A percentile compares a stretch with the other conserved stretches of the same genome.
Conservation (phyloP, 2,329 filamentous ascomycete genomes). For the Penicillium polonicum region DNA sequence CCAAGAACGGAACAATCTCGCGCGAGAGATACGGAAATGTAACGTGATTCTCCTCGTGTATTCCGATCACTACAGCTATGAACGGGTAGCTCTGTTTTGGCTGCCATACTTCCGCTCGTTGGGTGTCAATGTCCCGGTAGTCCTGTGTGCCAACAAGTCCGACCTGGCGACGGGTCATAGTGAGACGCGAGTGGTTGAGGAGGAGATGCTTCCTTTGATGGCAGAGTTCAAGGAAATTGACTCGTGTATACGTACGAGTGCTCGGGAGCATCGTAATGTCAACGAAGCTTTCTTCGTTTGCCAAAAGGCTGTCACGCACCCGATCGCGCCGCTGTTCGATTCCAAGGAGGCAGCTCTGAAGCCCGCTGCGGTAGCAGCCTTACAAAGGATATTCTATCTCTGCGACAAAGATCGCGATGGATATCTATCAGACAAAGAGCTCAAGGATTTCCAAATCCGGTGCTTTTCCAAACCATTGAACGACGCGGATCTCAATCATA, state of each 20-base stretch:
- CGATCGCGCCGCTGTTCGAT: constrained; percentile 93
- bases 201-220: constrained; percentile 98
- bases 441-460: constrained; percentile 84
- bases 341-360: constrained; percentile 89
- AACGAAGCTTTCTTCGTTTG: constrained; percentile 97
- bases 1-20: constrained; percentile 83
- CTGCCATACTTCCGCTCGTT: constrained; percentile 96
- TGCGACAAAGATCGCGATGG: constrained; percentile 97
- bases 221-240: constrained; percentile 98
- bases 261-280: constrained; percentile 86
- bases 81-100: constrained; percentile 95
- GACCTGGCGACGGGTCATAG: constrained; percentile 74
- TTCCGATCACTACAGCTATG: constrained; percentile 98
- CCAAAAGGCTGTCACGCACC: constrained; percentile 96
- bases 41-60: constrained; percentile 97
- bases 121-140: constrained; percentile 97
- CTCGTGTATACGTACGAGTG: constrained; percentile 92
- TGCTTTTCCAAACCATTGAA: constrained; percentile 88
- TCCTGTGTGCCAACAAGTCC: constrained; percentile 96
- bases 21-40: constrained; percentile 92
- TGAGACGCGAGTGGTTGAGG: constrained; percentile 82
- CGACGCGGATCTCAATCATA: constrained; percentile 79
- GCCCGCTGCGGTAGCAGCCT: constrained; percentile 79
- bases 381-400: constrained; percentile 90
- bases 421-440: constrained; percentile 83